These are phyloP conservation scores for Fusarium sp. DNA, from an alignment of 2,329 filamentous ascomycete genomes.

Conservation along the genomic window DNA sequence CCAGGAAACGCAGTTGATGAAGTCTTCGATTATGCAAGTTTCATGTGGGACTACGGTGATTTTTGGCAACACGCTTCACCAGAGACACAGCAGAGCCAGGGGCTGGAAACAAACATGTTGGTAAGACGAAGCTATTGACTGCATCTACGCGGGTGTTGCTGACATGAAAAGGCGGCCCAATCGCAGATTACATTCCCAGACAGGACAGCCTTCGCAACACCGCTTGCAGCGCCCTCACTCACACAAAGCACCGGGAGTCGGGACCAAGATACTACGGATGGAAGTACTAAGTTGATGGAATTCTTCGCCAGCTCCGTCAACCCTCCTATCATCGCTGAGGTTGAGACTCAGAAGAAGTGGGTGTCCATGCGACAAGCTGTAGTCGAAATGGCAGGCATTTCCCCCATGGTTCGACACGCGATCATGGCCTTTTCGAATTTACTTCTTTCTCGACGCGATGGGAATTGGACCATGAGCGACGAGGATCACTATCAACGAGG, in stretches of 20 bases:
- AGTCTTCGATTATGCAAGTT: conserved; percentile 58
- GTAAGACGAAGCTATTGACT: conserved; percentile 9
- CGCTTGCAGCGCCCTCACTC: conserved; percentile 34
- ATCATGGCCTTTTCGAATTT: conserved; percentile 63
- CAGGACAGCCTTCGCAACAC: conserved; percentile 29
- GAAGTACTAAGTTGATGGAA: conserved; percentile 51
- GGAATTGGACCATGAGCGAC: conserved; percentile 44
- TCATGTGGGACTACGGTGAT: conserved; percentile 56
- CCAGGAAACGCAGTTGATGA: conserved; percentile 50
- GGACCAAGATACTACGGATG: conserved; percentile 5
- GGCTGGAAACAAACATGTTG: conserved; percentile 36
- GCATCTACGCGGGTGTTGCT: not conserved
- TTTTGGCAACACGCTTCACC: conserved; percentile 48
- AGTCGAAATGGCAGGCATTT: conserved; percentile 57
- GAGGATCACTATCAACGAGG: conserved; percentile 51
- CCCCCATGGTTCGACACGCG: conserved; percentile 57
- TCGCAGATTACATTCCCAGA: conserved; percentile 39
- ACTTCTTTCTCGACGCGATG: conserved; percentile 50
- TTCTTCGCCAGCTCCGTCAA: conserved; percentile 59
- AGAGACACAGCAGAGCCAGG: conserved; percentile 35
- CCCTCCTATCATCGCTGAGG: conserved; percentile 62
- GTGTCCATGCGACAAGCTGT: conserved; percentile 58
- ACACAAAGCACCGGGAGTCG: conserved; percentile 33
- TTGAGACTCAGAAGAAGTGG: conserved; percentile 64
- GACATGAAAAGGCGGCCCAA: conserved; percentile 25